Evolutionary conservation across 371 early-diverging fungal genomes (phyloP).

Genomic region (Basidiobolus meristosporus): DNA sequence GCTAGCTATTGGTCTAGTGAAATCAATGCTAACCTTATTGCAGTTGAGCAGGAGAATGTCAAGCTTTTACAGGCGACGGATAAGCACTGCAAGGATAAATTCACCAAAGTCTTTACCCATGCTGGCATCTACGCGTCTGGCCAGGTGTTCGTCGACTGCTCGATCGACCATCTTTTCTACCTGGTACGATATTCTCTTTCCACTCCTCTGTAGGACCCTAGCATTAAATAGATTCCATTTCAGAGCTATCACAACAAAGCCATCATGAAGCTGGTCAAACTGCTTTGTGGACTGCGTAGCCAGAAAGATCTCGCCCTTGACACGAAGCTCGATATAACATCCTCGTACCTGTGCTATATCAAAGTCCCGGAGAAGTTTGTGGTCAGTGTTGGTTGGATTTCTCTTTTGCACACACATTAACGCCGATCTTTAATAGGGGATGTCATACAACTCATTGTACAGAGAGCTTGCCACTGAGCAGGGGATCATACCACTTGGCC

Average conservation of each 20-base stretch:
- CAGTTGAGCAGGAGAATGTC: slow-evolving; percentile 1
- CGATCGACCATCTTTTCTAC: slow-evolving; percentile 16
- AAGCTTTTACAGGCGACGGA: slow-evolving; percentile 8
- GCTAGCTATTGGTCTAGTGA: too few species aligned
- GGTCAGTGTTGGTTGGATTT: slow-evolving; percentile 2
- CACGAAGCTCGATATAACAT: slow-evolving; percentile 10
- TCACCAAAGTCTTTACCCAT: slow-evolving; percentile 5
- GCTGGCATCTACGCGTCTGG: slow-evolving; percentile 19
- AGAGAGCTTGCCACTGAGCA: slow-evolving; percentile 13
- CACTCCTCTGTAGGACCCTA: too few species aligned
- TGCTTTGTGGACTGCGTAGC: slow-evolving; percentile 23
- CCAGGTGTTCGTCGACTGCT: slow-evolving; percentile 17
- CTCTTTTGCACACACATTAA: not conserved
- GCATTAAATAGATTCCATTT: slow-evolving; percentile 1
- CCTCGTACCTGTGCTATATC: slow-evolving; percentile 12
- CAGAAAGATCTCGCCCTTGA: slow-evolving; percentile 9
- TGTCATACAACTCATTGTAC: slow-evolving; percentile 14
- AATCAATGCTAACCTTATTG: slow-evolving; percentile 3
- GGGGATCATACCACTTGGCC: slow-evolving; percentile 16
- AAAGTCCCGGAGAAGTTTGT: slow-evolving; percentile 12
- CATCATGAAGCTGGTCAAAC: slow-evolving; percentile 22
- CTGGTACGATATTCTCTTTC: too few species aligned
- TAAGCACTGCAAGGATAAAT: slow-evolving; percentile 5
- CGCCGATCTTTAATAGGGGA: slow-evolving; percentile 6
- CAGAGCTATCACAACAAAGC: slow-evolving; percentile 23